Conservation (phyloP, 1,284 basidiomycete genomes). For the Apiotrichum montevideense region DNA sequence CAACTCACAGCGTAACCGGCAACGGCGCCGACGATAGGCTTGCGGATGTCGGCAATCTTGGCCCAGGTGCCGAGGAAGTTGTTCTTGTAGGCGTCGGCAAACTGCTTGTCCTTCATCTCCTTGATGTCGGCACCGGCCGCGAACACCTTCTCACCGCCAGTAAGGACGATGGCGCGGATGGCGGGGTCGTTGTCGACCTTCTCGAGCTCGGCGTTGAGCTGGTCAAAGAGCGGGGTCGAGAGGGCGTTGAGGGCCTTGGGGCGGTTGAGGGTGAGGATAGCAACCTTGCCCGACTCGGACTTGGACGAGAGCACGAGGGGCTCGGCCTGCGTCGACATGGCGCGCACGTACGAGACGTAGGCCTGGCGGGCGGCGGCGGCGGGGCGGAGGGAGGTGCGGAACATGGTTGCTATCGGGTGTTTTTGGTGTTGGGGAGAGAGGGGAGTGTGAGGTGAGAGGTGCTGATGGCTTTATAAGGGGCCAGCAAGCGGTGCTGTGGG, state of each 20-base stretch:
- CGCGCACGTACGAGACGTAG: constrained; percentile 15
- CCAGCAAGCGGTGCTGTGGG: not conserved
- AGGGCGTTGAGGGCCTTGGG: constrained; percentile 95
- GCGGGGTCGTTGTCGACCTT: constrained; percentile 66
- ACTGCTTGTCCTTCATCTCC: constrained; percentile 66
- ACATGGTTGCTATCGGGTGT: constrained; percentile 6
- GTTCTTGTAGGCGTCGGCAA: constrained; percentile 77
- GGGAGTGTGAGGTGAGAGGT: constrained; percentile 5
- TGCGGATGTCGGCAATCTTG: constrained; percentile 66
- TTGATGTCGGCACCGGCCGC: constrained; percentile 63
- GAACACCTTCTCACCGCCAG: constrained; percentile 87
- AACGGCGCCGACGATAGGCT: constrained; percentile 94
- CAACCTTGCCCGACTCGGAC: constrained; percentile 54
- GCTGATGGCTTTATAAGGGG: not conserved
- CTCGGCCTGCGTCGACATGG: constrained; percentile 38
- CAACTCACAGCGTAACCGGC: constrained; percentile 81
- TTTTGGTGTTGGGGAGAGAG: constrained; percentile 3
- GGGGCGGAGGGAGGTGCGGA: constrained; percentile 17
- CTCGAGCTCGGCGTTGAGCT: constrained; percentile 69
- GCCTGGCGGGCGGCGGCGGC: constrained; percentile 15
- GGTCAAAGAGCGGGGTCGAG: constrained; percentile 67
- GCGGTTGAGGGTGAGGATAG: constrained; percentile 87
- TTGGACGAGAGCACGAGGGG: constrained; percentile 40
- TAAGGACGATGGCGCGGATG: constrained; percentile 82
- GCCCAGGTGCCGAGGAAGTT: constrained; percentile 89